Percentiles rank a stretch among this genome's conserved stretches.
Conservation (phyloP, 2,329 filamentous ascomycete species). For the Beauveria pseudobassiana region DNA sequence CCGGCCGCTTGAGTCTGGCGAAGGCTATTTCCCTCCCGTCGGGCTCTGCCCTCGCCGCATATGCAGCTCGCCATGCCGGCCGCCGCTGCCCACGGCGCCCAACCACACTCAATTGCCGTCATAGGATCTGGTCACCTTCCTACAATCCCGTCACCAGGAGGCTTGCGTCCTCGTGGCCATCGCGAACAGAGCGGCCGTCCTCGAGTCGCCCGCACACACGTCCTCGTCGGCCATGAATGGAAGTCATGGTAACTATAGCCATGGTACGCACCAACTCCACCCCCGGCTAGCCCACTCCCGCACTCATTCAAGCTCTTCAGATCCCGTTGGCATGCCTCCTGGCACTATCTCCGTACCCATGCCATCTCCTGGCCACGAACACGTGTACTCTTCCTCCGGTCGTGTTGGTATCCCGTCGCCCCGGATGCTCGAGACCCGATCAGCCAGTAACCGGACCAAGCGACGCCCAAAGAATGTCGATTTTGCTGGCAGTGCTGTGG, state of each 20-base stretch:
- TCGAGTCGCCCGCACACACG: constrained; percentile 63
- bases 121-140: constrained; percentile 74
- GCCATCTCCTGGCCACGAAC: constrained; percentile 45
- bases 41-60: constrained; percentile 36
- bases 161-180: constrained; percentile 45
- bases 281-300: constrained; percentile 41
- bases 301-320: constrained; percentile 53
- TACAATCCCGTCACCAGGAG: constrained; percentile 75
- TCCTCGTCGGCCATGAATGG: constrained; percentile 64
- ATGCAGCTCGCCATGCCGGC: constrained; percentile 32
- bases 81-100: constrained; percentile 25
- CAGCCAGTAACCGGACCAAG: constrained; percentile 36
- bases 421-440: constrained; percentile 41
- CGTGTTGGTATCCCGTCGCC: constrained; percentile 49
- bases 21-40: constrained; percentile 76
- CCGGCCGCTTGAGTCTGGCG: constrained; percentile 59
- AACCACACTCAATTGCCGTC: constrained; percentile 65
- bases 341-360: constrained; percentile 45
- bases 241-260: constrained; percentile 25
- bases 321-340: constrained; percentile 37
- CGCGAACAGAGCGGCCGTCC: constrained; percentile 52
- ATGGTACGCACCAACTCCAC: constrained; percentile 26
- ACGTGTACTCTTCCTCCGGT: constrained; percentile 29
- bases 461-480: constrained; percentile 47
- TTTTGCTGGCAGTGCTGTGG: constrained; percentile 50